A percentile compares a stretch with the other conserved stretches of the same genome.
These are phyloP conservation scores for Coemansia sp. DNA, from an alignment of 192 early-diverging fungal species.

Conservation along the genomic window DNA sequence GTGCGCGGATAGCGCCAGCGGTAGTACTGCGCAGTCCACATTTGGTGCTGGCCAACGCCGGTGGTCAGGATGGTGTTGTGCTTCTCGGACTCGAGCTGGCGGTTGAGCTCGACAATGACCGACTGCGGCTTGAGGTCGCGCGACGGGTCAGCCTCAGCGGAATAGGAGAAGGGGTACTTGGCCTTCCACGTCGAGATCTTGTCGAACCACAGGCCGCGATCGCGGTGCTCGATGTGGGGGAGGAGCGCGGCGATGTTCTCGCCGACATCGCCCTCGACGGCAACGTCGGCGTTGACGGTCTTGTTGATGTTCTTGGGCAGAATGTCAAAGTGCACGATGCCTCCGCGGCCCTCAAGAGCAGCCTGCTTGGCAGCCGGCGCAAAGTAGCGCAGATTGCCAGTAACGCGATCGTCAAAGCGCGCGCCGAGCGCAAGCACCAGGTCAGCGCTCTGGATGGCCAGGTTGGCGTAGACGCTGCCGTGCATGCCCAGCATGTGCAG, in stretches of 20 bases:
- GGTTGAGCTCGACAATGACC: constrained; percentile 89
- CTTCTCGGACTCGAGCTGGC: constrained; percentile 79
- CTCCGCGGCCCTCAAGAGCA: constrained; percentile 82
- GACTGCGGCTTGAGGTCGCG: constrained; percentile 87
- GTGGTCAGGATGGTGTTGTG: constrained; percentile 94
- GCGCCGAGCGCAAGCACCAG: constrained; percentile 94
- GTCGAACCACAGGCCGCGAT: constrained; percentile 84
- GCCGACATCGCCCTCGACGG: constrained; percentile 94
- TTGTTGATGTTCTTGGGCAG: constrained; percentile 99
- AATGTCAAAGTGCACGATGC: constrained; percentile 99
- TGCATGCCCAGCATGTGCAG: constrained; percentile 99
- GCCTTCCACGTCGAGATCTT: constrained; percentile 84
- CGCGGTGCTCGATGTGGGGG: constrained; percentile 69
- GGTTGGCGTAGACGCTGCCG: constrained; percentile 94
- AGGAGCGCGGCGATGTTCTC: constrained; percentile 81
- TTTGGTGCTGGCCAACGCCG: constrained; percentile 99
- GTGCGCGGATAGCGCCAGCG: constrained; percentile 88
- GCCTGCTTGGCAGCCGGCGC: constrained; percentile 92
- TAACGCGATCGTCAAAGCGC: constrained; percentile 98
- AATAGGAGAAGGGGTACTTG: constrained; percentile 88
- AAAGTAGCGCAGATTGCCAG: constrained; percentile 86
- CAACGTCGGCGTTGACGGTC: constrained; percentile 85
- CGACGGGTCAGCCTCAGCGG: constrained; percentile 60
- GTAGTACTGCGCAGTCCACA: constrained; percentile 98
- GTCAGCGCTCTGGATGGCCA: constrained; percentile 97